phyloP scores from a whole-genome alignment of 352 stramenopile species.

The Phytophthora pseudosyringae region DNA sequence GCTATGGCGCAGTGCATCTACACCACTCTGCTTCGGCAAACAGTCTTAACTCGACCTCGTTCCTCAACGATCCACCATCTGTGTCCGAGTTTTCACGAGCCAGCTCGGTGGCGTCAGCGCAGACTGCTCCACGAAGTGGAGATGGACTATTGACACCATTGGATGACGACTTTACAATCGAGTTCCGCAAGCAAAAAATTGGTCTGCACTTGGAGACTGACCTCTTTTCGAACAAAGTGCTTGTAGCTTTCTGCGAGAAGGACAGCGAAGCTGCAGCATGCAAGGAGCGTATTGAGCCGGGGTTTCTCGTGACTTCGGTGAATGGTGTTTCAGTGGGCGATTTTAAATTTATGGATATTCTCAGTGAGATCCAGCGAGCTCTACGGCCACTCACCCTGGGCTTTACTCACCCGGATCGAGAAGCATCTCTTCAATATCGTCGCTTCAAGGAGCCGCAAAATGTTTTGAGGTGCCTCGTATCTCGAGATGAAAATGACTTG shows the following conservation, averaged over 20 bases:
- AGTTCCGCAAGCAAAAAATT: conserved; percentile 68
- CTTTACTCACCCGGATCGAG: conserved; percentile 50
- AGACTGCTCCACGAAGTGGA: conserved; percentile 2
- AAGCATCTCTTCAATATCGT: conserved; percentile 37
- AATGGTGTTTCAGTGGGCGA: conserved; percentile 57
- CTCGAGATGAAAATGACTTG: conserved; percentile 53
- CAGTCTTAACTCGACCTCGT: conserved; percentile 13
- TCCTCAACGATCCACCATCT: conserved; percentile 2
- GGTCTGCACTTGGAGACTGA: conserved; percentile 77
- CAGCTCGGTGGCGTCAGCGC: conserved; percentile 13
- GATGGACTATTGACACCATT: conserved; percentile 16
- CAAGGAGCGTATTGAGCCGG: conserved; percentile 48
- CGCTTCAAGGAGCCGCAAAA: conserved; percentile 61
- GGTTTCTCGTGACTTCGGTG: conserved; percentile 69
- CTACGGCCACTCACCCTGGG: conserved; percentile 60
- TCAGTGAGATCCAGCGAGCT: conserved; percentile 57
- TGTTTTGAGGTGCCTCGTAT: conserved; percentile 56
- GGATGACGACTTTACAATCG: conserved; percentile 59
- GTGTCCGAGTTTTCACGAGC: conserved; percentile 23
- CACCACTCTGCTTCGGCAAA: conserved; percentile 22
- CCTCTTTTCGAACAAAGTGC: conserved; percentile 59
- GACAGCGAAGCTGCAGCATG: conserved; percentile 59
- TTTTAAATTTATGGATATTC: conserved; percentile 53
- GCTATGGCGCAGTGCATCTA: neutral
- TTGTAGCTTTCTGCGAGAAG: conserved; percentile 70